A percentile compares a stretch with the other conserved stretches of the same genome.
phyloP scores from a whole-genome alignment of 2,329 filamentous ascomycete genomes.

The Ilyonectria robusta region DNA sequence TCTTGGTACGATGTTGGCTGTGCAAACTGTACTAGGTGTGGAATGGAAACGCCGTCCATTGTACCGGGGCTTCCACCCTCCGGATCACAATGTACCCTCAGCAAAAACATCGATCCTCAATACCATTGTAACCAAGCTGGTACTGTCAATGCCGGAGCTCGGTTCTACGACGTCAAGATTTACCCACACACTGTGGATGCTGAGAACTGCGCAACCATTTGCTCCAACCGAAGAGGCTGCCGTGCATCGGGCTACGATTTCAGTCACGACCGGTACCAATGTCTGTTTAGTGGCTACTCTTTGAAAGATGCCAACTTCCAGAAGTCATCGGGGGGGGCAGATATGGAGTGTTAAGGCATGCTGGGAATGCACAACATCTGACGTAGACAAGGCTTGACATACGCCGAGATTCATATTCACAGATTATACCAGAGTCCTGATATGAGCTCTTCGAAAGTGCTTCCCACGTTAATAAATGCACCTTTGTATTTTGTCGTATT shows the following conservation, averaged over 20 bases:
- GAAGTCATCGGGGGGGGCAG: background rate
- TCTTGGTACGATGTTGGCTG: slow-evolving; percentile 4
- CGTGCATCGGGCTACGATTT: background rate
- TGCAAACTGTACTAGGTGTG: background rate
- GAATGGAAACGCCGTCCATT: background rate
- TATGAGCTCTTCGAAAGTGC: too few relatives aligned
- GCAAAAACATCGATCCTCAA: background rate
- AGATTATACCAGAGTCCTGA: too few relatives aligned
- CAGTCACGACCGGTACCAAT: background rate
- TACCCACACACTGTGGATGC: background rate
- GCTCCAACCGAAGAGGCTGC: background rate
- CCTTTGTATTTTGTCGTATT: too few relatives aligned
- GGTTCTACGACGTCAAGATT: background rate
- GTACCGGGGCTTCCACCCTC: background rate
- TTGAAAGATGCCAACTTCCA: background rate
- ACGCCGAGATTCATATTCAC: too few relatives aligned
- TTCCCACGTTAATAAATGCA: too few relatives aligned
- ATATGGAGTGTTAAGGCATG: background rate
- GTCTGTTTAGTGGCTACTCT: slow-evolving; percentile 7
- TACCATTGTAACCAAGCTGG: background rate
- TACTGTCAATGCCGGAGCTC: background rate
- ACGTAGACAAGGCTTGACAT: too few relatives aligned
- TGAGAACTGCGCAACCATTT: slow-evolving; percentile 1
- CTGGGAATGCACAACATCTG: background rate
- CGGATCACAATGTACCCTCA: background rate